These are phyloP conservation scores for Aspergillus puulaauensis DNA, from an alignment of 2,329 filamentous ascomycete genomes.

Conservation along the genomic window DNA sequence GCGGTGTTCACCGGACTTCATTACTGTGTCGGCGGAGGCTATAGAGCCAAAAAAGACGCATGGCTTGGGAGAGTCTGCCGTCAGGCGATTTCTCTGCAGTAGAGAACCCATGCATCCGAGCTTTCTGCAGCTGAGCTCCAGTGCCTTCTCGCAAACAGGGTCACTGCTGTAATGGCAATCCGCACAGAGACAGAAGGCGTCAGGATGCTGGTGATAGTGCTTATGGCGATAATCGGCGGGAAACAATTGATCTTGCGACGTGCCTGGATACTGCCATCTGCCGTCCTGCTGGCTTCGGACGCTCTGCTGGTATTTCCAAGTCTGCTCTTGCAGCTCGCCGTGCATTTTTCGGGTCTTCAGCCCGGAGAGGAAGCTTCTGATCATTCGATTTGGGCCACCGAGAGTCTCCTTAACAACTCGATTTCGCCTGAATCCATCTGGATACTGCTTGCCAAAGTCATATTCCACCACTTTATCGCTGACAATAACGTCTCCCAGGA, in stretches of 20 bases:
- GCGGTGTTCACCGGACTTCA: conserved; percentile 13
- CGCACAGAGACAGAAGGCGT: not conserved
- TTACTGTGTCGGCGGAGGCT: conserved; percentile 13
- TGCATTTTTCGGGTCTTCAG: not conserved
- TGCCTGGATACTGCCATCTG: not conserved
- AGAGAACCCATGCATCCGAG: not conserved
- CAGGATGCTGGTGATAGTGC: not conserved
- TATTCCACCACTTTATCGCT: not conserved
- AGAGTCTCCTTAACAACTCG: not conserved
- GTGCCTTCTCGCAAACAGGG: conserved; percentile 7
- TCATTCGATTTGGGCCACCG: not conserved
- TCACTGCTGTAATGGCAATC: not conserved
- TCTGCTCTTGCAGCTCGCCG: not conserved
- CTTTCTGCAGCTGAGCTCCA: not conserved
- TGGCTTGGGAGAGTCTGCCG: not conserved
- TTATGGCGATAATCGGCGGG: not conserved
- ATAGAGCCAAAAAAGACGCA: conserved; percentile 6
- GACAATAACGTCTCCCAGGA: conserved; percentile 5
- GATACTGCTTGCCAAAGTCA: not conserved
- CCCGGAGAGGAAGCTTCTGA: not conserved
- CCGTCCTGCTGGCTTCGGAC: not conserved
- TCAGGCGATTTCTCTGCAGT: not conserved
- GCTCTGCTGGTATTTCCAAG: not conserved
- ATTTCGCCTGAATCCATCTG: not conserved
- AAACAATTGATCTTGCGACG: not conserved